Evolutionary conservation across 164 flowering plant species (phyloP), one percentile per base, ranked within the genome.

Genomic region (Litsea cubeba): DNA sequence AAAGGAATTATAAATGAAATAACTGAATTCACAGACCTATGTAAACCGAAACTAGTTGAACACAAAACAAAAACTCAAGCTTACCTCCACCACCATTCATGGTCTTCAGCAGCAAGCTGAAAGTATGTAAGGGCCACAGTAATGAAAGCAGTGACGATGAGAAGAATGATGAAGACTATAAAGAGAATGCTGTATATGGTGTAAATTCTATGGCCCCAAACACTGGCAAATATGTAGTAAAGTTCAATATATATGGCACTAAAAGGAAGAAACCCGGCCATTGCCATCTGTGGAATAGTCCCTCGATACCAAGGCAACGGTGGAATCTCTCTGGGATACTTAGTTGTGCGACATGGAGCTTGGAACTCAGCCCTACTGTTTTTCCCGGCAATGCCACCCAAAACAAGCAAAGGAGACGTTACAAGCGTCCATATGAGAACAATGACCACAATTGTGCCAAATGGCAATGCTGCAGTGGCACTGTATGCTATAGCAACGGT

Each of bases 51-150:
- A 24, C 30, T 24, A 8, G 66, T 24, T n/a, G 66, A 54, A 63
- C 66, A 25, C 25, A 63, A 25, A 25, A 23, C 17, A 25, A 0
- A 14, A 23, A 25, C 63, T 28, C 35, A n/a, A 40, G 24, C 78
- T 35, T 77, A 83, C 85, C 85, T 83, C 84, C 85, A 83, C 85
- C 85, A 83, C 85, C 85, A 83, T 68, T 83, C 82, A 72, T 83
- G 85, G 67, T 83, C 85, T 75, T 83, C 85, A 25, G 85, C 84
- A 68, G 85, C 84, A 68, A 83, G 85, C 77, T 83, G 85, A 69
- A 83, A 83, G 75, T 83, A 83, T 26, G 85, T 83, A 76, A 83
- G 75, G 28, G 85, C 85, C 68, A 83, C 80, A 6, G 85, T 83
- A 74, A 83, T 83, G 77, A 83, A 83, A 32, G 85, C 85, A 12